Conservation (phyloP, 768 basidiomycete species). For the Pleurotus platypus region DNA sequence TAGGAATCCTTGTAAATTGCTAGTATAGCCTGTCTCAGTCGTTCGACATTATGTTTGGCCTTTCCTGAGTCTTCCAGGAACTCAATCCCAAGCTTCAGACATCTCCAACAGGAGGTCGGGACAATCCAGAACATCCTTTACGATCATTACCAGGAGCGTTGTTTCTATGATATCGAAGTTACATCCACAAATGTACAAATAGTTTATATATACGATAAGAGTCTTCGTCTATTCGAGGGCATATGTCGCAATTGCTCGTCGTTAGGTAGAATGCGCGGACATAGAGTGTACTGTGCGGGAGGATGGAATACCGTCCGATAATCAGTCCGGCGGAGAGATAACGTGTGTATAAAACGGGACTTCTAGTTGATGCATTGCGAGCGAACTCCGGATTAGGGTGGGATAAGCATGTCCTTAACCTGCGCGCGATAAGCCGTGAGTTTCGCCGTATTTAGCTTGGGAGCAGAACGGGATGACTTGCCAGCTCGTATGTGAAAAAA, state of each 20-base stretch:
- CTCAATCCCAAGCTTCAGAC: no score
- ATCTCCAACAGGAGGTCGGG: no score
- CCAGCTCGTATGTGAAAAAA: constrained; percentile 80
- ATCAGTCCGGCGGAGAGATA: neutral
- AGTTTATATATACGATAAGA: neutral
- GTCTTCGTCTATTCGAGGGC: neutral
- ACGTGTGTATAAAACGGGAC: neutral
- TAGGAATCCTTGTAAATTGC: no score
- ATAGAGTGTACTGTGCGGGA: neutral
- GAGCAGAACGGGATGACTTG: constrained; percentile 16
- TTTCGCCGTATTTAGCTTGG: neutral
- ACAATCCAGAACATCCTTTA: no score
- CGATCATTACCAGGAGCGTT: no score
- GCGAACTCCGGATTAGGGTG: constrained; percentile 18
- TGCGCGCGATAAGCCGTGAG: neutral
- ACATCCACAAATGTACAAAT: neutral
- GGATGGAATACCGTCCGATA: neutral
- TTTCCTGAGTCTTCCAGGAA: no score
- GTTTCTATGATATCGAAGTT: no score
- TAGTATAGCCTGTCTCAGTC: no score
- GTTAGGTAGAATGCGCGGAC: neutral
- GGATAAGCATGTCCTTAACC: constrained; percentile 37
- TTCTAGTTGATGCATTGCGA: neutral
- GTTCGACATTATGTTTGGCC: no score
- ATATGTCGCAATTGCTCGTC: neutral